Percentiles rank a stretch among this genome's conserved stretches.
These are phyloP conservation scores for Arachnomyces sp. DNA, from an alignment of 2,329 filamentous ascomycete genomes.

Conservation along the genomic window DNA sequence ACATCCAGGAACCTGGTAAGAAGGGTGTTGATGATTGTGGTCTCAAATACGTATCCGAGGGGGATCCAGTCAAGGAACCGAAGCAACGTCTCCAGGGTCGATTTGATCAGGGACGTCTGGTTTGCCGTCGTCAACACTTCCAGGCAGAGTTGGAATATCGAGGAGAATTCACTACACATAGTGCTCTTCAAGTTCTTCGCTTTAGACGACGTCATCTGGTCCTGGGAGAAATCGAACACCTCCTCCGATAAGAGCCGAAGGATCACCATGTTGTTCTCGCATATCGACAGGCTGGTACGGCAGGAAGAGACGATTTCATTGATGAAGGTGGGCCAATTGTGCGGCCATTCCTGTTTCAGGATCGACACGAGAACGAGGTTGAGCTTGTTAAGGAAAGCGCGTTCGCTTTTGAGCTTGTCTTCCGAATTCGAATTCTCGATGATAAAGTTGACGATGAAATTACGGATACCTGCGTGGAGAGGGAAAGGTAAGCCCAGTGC, in stretches of 20 bases:
- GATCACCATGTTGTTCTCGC: slow-evolving; percentile 99
- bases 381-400: slow-evolving; percentile 92
- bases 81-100: slow-evolving; percentile 90
- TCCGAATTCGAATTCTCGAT: slow-evolving; percentile 87
- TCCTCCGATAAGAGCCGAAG: slow-evolving; percentile 91
- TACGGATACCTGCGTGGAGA: slow-evolving; percentile 63
- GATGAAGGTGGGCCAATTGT: slow-evolving; percentile 99
- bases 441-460: slow-evolving; percentile 98
- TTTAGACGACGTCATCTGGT: slow-evolving; percentile 98
- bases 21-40: slow-evolving; percentile 86
- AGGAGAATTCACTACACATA: slow-evolving; percentile 98
- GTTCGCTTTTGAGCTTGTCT: slow-evolving; percentile 73
- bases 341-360: slow-evolving; percentile 98
- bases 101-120: slow-evolving; percentile 81
- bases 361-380: slow-evolving; percentile 96
- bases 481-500: slow-evolving; percentile 1
- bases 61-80: slow-evolving; percentile 99
- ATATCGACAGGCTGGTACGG: slow-evolving; percentile 90
- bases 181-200: slow-evolving; percentile 94
- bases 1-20: slow-evolving; percentile 86
- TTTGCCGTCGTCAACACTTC: slow-evolving; percentile 88
- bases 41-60: slow-evolving; percentile 97
- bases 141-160: slow-evolving; percentile 94
- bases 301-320: slow-evolving; percentile 98
- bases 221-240: slow-evolving; percentile 96